Conservation (phyloP, 1,139 yeast genomes). For the Scheffersomyces quercinus region DNA sequence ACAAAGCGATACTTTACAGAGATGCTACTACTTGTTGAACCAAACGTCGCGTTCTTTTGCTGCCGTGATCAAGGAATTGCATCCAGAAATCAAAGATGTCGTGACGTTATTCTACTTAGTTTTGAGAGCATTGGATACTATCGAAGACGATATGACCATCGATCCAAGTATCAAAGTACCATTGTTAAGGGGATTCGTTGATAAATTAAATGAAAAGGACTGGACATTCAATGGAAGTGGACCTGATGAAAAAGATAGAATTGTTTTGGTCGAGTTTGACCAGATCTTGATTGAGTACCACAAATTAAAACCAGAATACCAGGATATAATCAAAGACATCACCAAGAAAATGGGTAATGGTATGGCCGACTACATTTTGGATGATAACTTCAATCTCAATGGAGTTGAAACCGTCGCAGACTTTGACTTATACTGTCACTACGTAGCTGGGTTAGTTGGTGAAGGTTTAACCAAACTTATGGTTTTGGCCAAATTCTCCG, state of each 20-base stretch:
- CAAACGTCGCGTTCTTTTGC: conserved; percentile 88
- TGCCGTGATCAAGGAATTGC: conserved; percentile 86
- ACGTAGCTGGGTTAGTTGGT: conserved; percentile 97
- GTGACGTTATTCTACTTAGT: conserved; percentile 82
- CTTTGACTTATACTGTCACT: conserved; percentile 89
- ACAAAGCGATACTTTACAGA: conserved; percentile 49
- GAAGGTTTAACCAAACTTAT: conserved; percentile 88
- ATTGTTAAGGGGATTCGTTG: conserved; percentile 65
- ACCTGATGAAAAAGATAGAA: conserved; percentile 78
- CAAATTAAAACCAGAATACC: conserved; percentile 71
- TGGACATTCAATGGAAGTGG: conserved; percentile 83
- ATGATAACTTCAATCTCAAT: conserved; percentile 72
- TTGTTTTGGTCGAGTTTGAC: conserved; percentile 73
- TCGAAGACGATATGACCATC: conserved; percentile 95
- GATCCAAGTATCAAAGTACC: conserved; percentile 73
- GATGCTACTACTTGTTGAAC: conserved; percentile 70
- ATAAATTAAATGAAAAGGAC: conserved; percentile 58
- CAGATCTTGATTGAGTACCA: conserved; percentile 68
- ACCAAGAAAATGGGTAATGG: conserved; percentile 92
- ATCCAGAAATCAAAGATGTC: conserved; percentile 84
- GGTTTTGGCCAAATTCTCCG: conserved; percentile 66
- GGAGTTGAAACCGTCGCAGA: conserved; percentile 81
- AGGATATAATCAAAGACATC: conserved; percentile 74
- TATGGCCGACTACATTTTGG: conserved; percentile 90
- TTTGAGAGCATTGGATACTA: conserved; percentile 89